phyloP scores from a whole-genome alignment of 2,329 filamentous ascomycete species.

The Cladosporium austrohemisphaericum region DNA sequence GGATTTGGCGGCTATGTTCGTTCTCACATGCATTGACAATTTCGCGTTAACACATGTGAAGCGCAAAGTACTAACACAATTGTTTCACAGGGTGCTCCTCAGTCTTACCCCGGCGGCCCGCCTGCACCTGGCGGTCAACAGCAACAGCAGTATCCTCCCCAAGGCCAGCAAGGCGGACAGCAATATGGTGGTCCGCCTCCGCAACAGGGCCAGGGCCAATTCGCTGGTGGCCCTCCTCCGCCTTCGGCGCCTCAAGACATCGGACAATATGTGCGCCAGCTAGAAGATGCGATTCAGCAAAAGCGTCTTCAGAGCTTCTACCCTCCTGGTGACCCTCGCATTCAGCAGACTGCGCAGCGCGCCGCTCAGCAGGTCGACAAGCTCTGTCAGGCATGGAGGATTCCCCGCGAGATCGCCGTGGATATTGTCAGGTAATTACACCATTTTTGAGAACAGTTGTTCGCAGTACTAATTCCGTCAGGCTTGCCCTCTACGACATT shows the following conservation, averaged over 20 bases:
- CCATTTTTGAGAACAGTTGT: no score
- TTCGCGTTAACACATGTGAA: background rate
- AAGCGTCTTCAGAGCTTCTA: conserved; percentile 58
- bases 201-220: conserved; percentile 25
- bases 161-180: conserved; percentile 30
- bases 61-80: conserved; percentile 14
- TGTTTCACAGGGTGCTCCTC: conserved; percentile 25
- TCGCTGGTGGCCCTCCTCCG: conserved; percentile 26
- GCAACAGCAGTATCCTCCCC: conserved; percentile 33
- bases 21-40: conserved; percentile 15
- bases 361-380: conserved; percentile 51
- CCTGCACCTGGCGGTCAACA: conserved; percentile 32
- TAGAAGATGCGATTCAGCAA: conserved; percentile 56
- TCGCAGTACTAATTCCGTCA: conserved; percentile 24
- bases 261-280: conserved; percentile 53
- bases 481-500: conserved; percentile 60
- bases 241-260: conserved; percentile 46
- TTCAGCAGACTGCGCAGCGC: conserved; percentile 46
- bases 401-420: conserved; percentile 58
- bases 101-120: conserved; percentile 21
- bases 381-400: conserved; percentile 54
- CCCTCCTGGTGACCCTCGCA: conserved; percentile 48
- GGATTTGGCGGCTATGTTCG: conserved; percentile 34
- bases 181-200: conserved; percentile 25
- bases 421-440: conserved; percentile 48